phyloP scores from a whole-genome alignment of 2,329 filamentous ascomycete genomes.

The Colletotrichum ledebouriae region DNA sequence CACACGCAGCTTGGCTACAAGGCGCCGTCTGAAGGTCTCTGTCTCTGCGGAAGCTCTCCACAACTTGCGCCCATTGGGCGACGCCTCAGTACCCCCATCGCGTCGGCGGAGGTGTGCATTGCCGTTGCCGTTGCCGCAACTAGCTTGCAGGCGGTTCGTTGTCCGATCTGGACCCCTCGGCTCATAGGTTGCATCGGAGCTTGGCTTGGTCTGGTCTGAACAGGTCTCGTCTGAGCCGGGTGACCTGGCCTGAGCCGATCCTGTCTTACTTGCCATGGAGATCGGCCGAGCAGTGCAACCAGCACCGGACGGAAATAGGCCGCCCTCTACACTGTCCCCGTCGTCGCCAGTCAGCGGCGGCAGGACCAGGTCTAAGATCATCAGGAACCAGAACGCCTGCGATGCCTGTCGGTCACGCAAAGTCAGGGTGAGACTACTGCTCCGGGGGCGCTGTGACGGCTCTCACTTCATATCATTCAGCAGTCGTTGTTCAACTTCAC shows the following conservation, averaged over 20 bases:
- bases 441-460: background rate
- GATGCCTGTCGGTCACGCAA: constrained; percentile 49
- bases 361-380: constrained; percentile 21
- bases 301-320: constrained; percentile 9
- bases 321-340: constrained; percentile 20
- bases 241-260: background rate
- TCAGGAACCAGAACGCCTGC: constrained; percentile 48
- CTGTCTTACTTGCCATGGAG: constrained; percentile 24
- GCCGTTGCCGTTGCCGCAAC: too few relatives aligned
- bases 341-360: constrained; percentile 23
- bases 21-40: background rate
- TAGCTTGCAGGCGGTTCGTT: too few relatives aligned
- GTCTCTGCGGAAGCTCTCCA: constrained; percentile 1
- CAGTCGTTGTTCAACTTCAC: background rate
- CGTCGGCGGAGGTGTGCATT: background rate
- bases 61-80: background rate
- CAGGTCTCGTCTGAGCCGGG: constrained; percentile 1
- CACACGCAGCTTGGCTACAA: background rate
- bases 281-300: constrained; percentile 18
- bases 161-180: too few relatives aligned
- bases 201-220: background rate
- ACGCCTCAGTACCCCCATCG: background rate
- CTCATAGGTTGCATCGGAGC: too few relatives aligned
- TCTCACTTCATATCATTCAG: background rate
- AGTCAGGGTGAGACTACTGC: constrained; percentile 44